These are phyloP conservation scores for Biscogniauxia mediterranea DNA, from an alignment of 2,329 filamentous ascomycete species.

Conservation along the genomic window DNA sequence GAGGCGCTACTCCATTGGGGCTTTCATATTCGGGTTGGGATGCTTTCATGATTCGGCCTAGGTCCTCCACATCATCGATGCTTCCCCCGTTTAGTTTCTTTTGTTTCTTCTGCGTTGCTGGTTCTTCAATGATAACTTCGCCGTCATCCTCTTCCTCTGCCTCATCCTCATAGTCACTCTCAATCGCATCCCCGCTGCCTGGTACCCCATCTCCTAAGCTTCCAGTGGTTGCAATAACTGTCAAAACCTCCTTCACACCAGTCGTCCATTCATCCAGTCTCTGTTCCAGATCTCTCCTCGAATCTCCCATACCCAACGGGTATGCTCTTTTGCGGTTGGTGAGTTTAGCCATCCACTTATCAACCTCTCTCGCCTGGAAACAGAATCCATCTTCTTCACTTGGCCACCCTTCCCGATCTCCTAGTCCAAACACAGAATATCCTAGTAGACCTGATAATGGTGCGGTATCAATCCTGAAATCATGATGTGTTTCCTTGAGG, in stretches of 20 bases:
- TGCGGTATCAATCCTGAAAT: constrained; percentile 92
- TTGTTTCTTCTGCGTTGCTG: constrained; percentile 40
- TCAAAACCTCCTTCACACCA: constrained; percentile 71
- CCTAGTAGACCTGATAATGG: constrained; percentile 74
- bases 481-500: constrained; percentile 88
- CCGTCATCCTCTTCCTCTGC: constrained; percentile 53
- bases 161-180: constrained; percentile 76
- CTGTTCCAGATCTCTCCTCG: constrained; percentile 67
- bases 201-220: constrained; percentile 63
- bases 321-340: constrained; percentile 84
- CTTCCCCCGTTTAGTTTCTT: constrained; percentile 42
- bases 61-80: constrained; percentile 81
- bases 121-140: constrained; percentile 50
- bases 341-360: constrained; percentile 96
- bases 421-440: constrained; percentile 92
- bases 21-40: constrained; percentile 37
- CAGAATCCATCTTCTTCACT: constrained; percentile 89
- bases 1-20: constrained; percentile 34
- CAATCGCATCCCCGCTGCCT: constrained; percentile 78
- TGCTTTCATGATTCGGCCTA: constrained; percentile 63
- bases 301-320: constrained; percentile 84
- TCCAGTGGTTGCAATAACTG: constrained; percentile 59
- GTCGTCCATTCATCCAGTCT: constrained; percentile 74
- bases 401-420: constrained; percentile 89
- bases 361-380: constrained; percentile 84